A percentile compares a stretch with the other conserved stretches of the same genome.
phyloP scores from a whole-genome alignment of 2,329 filamentous ascomycete genomes.

The Escovopsis sp. region DNA sequence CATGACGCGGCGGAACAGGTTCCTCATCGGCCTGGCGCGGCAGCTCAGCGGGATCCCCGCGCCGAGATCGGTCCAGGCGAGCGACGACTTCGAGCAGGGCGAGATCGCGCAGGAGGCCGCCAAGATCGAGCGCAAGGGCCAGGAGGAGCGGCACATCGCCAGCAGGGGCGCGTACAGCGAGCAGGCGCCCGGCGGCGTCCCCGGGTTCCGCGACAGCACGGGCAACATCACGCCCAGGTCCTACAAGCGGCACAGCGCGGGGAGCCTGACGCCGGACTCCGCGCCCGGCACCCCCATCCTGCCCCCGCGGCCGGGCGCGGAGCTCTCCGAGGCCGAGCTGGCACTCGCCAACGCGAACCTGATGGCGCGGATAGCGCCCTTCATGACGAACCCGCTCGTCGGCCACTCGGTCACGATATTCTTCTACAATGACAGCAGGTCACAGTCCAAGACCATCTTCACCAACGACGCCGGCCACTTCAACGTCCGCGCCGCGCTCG shows the following conservation, averaged over 20 bases:
- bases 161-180: constrained; percentile 63
- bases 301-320: constrained; percentile 26
- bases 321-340: constrained; percentile 65
- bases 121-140: constrained; percentile 57
- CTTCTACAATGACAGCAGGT: constrained; percentile 79
- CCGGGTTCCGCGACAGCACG: constrained; percentile 6
- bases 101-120: constrained; percentile 62
- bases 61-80: constrained; percentile 33
- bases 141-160: constrained; percentile 56
- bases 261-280: constrained; percentile 20
- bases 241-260: not conserved
- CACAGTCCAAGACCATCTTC: constrained; percentile 67
- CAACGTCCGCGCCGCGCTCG: constrained; percentile 59
- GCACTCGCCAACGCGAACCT: constrained; percentile 70
- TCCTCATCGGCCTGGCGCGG: constrained; percentile 74
- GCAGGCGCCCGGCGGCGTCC: constrained; percentile 31
- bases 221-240: not conserved
- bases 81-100: constrained; percentile 42
- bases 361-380: constrained; percentile 76
- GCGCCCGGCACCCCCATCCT: constrained; percentile 29
- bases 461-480: constrained; percentile 91
- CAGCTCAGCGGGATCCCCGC: constrained; percentile 77
- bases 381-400: constrained; percentile 71
- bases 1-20: constrained; percentile 72
- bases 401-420: constrained; percentile 76